Evolutionary conservation across 2,329 filamentous ascomycete species (phyloP).

Genomic region (Setomelanomma holmii): DNA sequence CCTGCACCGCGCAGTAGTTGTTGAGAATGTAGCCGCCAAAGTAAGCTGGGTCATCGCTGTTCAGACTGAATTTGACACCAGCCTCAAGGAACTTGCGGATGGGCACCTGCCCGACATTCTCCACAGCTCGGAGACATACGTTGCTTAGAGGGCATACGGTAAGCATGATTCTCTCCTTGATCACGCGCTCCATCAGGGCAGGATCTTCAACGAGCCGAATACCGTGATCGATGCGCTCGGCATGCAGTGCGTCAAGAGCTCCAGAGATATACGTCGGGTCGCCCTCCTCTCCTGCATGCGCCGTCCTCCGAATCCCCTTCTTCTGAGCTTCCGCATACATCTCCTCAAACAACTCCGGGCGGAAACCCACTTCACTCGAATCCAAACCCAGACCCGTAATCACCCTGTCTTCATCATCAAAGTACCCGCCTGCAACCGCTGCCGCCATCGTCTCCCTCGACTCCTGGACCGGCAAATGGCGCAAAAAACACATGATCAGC

Average conservation of each 20-base stretch:
- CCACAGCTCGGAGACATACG: slow-evolving; percentile 65
- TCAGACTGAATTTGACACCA: slow-evolving; percentile 73
- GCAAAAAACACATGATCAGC: slow-evolving; percentile 75
- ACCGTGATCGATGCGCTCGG: slow-evolving; percentile 77
- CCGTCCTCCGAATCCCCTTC: slow-evolving; percentile 67
- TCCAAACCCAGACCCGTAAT: slow-evolving; percentile 72
- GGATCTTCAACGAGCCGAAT: slow-evolving; percentile 69
- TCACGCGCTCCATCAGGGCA: slow-evolving; percentile 65
- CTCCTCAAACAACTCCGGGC: slow-evolving; percentile 63
- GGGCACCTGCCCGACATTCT: slow-evolving; percentile 58
- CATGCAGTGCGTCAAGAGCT: slow-evolving; percentile 68
- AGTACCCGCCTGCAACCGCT: slow-evolving; percentile 52
- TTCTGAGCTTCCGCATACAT: slow-evolving; percentile 64
- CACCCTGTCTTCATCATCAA: slow-evolving; percentile 57
- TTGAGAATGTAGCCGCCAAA: slow-evolving; percentile 78
- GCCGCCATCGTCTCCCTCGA: slow-evolving; percentile 49
- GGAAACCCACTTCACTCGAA: slow-evolving; percentile 60
- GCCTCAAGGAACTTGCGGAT: slow-evolving; percentile 68
- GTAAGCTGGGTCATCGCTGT: slow-evolving; percentile 57
- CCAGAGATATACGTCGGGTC: slow-evolving; percentile 69
- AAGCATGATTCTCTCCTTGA: slow-evolving; percentile 64
- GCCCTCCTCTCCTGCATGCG: slow-evolving; percentile 79
- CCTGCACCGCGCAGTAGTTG: slow-evolving; percentile 78
- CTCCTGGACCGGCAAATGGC: slow-evolving; percentile 70
- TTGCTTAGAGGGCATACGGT: slow-evolving; percentile 79